A percentile compares a stretch with the other conserved stretches of the same genome.
These are phyloP conservation scores for Przewalskia tangutica DNA, from an alignment of 257 asterid genomes.

Conservation along the genomic window DNA sequence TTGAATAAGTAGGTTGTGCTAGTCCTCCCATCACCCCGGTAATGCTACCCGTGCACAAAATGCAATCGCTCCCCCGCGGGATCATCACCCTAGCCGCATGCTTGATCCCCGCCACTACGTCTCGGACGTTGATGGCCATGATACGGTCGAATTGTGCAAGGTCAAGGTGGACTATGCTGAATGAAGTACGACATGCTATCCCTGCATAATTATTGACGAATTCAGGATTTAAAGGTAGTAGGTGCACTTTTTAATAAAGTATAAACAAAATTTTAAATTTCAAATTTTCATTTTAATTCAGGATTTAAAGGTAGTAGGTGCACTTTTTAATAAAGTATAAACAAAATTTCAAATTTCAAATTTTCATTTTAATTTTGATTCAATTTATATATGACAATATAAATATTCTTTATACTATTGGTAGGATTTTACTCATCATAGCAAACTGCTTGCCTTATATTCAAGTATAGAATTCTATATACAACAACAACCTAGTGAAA, in stretches of 20 bases:
- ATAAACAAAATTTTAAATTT: no score
- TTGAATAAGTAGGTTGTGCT: constrained; percentile 61
- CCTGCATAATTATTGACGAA: not conserved
- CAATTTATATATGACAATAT: no score
- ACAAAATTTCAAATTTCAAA: no score
- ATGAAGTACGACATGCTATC: constrained; percentile 62
- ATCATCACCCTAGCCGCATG: constrained; percentile 87
- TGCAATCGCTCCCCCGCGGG: constrained; percentile 47
- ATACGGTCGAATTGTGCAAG: constrained; percentile 47
- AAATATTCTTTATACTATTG: no score
- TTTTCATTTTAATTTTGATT: no score
- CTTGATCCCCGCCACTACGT: constrained; percentile 64
- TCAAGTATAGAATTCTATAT: no score
- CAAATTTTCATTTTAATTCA: no score
- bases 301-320: not conserved
- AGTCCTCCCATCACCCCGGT: constrained; percentile 73
- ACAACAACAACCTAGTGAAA: no score
- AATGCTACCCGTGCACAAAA: constrained; percentile 80
- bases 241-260: not conserved
- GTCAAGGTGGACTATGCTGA: constrained; percentile 55
- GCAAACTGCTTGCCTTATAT: no score
- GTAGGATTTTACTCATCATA: no score
- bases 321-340: not conserved
- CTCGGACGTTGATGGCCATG: constrained; percentile 68
- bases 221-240: not conserved